phyloP scores from a whole-genome alignment of 805 yeast species.

The Starmerella riodocensis region DNA sequence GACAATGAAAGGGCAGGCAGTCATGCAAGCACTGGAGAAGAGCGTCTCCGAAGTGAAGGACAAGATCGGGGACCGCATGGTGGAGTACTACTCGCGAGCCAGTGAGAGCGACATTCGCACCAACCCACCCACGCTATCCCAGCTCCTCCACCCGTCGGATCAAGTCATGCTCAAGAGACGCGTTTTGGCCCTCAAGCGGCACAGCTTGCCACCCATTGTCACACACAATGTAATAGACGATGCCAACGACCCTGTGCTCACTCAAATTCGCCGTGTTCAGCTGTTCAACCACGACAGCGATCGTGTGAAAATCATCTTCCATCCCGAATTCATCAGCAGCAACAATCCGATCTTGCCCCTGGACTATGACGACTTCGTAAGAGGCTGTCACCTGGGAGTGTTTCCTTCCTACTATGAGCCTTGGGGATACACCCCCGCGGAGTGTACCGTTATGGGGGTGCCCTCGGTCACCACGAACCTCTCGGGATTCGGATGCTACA shows the following conservation, averaged over 20 bases:
- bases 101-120: slow-evolving; percentile 31
- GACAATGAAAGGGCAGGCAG: slow-evolving; percentile 92
- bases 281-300: slow-evolving; percentile 81
- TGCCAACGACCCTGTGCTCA: slow-evolving; percentile 75
- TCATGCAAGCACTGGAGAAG: slow-evolving; percentile 75
- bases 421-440: slow-evolving; percentile 99
- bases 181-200: slow-evolving; percentile 83
- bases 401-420: slow-evolving; percentile 98
- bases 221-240: slow-evolving; percentile 96
- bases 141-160: slow-evolving; percentile 74
- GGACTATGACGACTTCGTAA: slow-evolving; percentile 93
- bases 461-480: slow-evolving; percentile 93
- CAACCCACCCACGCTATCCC: slow-evolving; percentile 69
- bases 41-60: slow-evolving; percentile 80
- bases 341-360: slow-evolving; percentile 86
- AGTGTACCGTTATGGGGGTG: slow-evolving; percentile 98
- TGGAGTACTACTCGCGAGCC: slow-evolving; percentile 77
- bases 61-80: slow-evolving; percentile 71
- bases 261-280: slow-evolving; percentile 82
- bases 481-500: slow-evolving; percentile 95
- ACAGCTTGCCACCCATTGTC: slow-evolving; percentile 82
- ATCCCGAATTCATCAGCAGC: slow-evolving; percentile 90
- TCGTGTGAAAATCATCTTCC: slow-evolving; percentile 89
- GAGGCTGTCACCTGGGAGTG: slow-evolving; percentile 96
- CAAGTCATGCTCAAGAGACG: slow-evolving; percentile 80